Evolutionary conservation across 139 green algal genomes (phyloP).

Genomic region (Edaphochlamys debaryana): DNA sequence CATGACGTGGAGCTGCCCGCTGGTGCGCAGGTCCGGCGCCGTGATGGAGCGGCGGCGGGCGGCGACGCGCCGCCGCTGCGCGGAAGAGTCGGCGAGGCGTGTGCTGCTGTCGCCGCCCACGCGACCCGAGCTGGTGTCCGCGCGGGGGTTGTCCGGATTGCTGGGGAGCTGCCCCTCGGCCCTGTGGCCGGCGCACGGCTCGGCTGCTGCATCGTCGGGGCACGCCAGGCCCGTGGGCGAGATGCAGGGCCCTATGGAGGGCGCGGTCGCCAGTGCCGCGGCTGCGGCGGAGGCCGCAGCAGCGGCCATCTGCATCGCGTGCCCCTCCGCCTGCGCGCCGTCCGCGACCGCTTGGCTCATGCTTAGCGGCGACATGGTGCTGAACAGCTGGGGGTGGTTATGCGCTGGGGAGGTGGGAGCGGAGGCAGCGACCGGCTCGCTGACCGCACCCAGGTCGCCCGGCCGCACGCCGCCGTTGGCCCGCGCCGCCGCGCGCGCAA

Average conservation of each 20-base stretch:
- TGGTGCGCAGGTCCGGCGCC: conserved; percentile 6
- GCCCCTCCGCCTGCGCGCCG: not conserved
- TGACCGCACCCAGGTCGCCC: not conserved
- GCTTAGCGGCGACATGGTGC: not conserved
- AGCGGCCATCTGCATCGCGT: not conserved
- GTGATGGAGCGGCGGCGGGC: conserved; percentile 15
- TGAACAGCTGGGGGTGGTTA: too few relatives aligned
- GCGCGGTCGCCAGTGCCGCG: not conserved
- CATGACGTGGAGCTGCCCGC: too few relatives aligned
- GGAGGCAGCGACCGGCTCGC: not conserved
- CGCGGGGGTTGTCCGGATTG: too few relatives aligned
- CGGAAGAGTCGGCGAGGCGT: not conserved
- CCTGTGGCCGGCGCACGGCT: too few relatives aligned
- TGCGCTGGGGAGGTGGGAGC: not conserved
- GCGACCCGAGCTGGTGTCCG: not conserved
- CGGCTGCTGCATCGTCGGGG: too few relatives aligned
- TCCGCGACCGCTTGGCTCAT: not conserved
- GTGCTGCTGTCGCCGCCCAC: not conserved
- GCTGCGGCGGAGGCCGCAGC: not conserved
- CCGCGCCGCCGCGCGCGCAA: not conserved
- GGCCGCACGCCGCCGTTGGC: not conserved
- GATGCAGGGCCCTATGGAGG: too few relatives aligned
- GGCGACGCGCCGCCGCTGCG: too few relatives aligned
- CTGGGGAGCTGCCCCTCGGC: too few relatives aligned
- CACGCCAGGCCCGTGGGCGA: too few relatives aligned